Conservation (phyloP, 345 rosid species). For the Odontarrhena argentea region DNA sequence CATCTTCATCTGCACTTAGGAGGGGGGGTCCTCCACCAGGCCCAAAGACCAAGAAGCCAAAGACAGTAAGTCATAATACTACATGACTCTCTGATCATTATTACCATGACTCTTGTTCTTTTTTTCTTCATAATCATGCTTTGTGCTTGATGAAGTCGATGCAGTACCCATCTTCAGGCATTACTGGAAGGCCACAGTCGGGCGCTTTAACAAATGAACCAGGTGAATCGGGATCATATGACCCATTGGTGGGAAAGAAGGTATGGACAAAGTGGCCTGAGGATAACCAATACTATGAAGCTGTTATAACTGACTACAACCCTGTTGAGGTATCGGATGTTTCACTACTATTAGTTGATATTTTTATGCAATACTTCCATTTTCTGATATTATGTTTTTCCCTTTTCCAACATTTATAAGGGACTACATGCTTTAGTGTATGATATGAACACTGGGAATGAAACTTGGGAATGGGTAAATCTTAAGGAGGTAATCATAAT, state of each 20-base stretch:
- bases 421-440: constrained; percentile 93
- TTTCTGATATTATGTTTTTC: constrained; percentile 28
- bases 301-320: constrained; percentile 77
- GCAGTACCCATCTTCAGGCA: constrained; percentile 71
- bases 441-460: constrained; percentile 70
- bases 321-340: constrained; percentile 59
- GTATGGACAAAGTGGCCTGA: constrained; percentile 99
- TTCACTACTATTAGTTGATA: constrained; percentile 18
- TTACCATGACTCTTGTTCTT: not conserved
- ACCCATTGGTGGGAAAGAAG: constrained; percentile 78
- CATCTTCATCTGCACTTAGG: constrained; percentile 78
- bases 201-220: constrained; percentile 64
- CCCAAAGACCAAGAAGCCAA: constrained; percentile 73
- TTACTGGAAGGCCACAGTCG: constrained; percentile 67
- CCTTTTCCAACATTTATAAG: constrained; percentile 46
- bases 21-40: constrained; percentile 71
- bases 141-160: constrained; percentile 53
- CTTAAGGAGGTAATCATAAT: constrained; percentile 79
- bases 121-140: constrained; percentile 35
- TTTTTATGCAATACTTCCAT: constrained; percentile 20
- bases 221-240: constrained; percentile 62
- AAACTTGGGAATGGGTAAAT: constrained; percentile 98
- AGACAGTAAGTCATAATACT: constrained; percentile 64
- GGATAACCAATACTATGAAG: constrained; percentile 88
- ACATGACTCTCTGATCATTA: constrained; percentile 9